These are phyloP conservation scores for Populus tomentosa DNA, from an alignment of 441 rosid genomes.

Conservation along the genomic window DNA sequence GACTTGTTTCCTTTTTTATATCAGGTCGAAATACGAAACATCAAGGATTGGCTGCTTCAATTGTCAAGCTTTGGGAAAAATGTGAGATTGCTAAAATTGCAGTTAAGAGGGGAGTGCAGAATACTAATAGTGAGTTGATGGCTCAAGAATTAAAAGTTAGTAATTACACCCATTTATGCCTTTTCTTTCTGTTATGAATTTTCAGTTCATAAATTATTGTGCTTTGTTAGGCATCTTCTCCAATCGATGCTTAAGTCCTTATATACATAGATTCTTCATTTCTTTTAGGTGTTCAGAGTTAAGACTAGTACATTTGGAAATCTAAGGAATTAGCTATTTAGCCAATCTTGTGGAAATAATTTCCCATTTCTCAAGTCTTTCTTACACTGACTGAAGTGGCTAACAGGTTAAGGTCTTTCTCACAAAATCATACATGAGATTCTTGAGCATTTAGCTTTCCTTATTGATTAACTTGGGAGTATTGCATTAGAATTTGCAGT, in stretches of 20 bases:
- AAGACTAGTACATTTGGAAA: not conserved
- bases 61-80: slow-evolving; percentile 95
- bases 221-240: not conserved
- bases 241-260: not conserved
- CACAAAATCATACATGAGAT: not conserved
- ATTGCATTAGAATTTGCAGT: not conserved
- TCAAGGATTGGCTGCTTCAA: slow-evolving; percentile 85
- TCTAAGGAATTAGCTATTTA: not conserved
- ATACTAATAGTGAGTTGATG: slow-evolving; percentile 81
- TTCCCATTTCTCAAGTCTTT: not conserved
- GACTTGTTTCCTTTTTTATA: slow-evolving; percentile 17
- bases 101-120: slow-evolving; percentile 86
- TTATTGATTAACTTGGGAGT: not conserved
- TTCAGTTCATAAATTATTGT: not conserved
- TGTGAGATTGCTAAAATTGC: slow-evolving; percentile 96
- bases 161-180: not conserved
- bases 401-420: not conserved
- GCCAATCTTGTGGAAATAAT: not conserved
- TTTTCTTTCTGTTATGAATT: not conserved
- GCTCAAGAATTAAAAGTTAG: slow-evolving; percentile 87
- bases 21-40: slow-evolving; percentile 88
- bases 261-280: not conserved
- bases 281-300: not conserved
- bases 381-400: not conserved
- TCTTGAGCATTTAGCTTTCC: not conserved